Base-by-base conservation (phyloP, 2,329 filamentous ascomycete genomes). In the Nemania sp. region DNA sequence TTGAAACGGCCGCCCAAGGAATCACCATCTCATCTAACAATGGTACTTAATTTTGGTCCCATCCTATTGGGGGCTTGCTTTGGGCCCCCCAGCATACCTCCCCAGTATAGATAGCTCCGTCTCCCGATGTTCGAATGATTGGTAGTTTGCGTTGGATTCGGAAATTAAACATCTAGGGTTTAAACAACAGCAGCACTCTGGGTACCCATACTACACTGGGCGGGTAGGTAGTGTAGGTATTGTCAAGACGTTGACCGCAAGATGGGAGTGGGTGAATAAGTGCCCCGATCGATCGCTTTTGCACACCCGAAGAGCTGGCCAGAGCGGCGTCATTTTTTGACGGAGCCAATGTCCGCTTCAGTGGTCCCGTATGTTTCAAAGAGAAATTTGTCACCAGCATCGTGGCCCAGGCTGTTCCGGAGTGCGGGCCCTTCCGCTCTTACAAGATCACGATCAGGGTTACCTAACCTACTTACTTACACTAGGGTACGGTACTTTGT, bases 1-100 rank as follows among this genome's bases (percentile, higher is more conserved):
- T 54, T 21, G 52, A 62, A 56, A 59, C 60, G 47, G 60, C 21
- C 60, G 51, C 55, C 47, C 46, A 17, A 52, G 42, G 47, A 52
- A 59, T 56, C 12, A 17, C 39, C 21, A 32, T 50, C 11, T 5
- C 18, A 35, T 49, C 43, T 37, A 45, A 61, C 37, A 47, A 47
- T 45, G 32, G 32, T 48, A 48, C 40, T 45, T 46, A 59, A 53
- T 55, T 32, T 59, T 29, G 34, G 45, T 29, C 39, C 29, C 29
- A 17, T 39, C 57, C 51, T 59, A 43, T 49, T 11, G 34, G 47
- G 29, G 35, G 17, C 12, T 25, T 17, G 17, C 25, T 29, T 29
- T 7, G 25, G n/a, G n/a, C n/a, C n/a, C n/a, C 7, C 25, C 3
- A 29, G 25, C 25, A 29, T 29, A 29, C 25, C 4, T 29, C 25